These are phyloP conservation scores for Picochlorum sp. DNA, from an alignment of 139 green algal genomes.

Conservation along the genomic window DNA sequence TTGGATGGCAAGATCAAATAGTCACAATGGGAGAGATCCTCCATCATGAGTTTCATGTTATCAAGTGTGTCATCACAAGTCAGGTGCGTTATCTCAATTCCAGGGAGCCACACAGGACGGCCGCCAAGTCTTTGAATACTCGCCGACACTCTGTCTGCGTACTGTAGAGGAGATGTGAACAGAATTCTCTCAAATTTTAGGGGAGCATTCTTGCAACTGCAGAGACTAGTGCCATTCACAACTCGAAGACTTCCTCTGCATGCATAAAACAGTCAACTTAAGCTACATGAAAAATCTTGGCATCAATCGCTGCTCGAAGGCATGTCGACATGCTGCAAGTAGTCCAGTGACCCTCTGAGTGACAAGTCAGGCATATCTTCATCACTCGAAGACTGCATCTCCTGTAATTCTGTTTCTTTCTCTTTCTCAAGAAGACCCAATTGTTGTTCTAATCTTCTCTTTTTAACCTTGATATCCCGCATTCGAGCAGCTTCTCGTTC, in stretches of 20 bases:
- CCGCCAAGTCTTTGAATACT: slow-evolving; percentile 45
- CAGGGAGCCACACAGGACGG: slow-evolving; percentile 47
- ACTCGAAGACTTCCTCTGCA: background rate
- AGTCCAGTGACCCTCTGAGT: background rate
- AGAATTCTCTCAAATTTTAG: slow-evolving; percentile 33
- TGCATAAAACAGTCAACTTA: background rate
- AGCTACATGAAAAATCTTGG: background rate
- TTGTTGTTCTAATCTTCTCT: background rate
- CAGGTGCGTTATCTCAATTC: slow-evolving; percentile 39
- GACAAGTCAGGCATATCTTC: slow-evolving; percentile 1
- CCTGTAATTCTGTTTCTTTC: background rate
- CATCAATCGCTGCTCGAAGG: background rate
- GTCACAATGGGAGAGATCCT: slow-evolving; percentile 14
- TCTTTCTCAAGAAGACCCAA: background rate
- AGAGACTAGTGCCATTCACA: background rate
- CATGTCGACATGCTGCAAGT: background rate
- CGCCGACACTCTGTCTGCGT: slow-evolving; percentile 43
- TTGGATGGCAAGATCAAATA: slow-evolving; percentile 59
- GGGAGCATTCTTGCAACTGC: slow-evolving; percentile 10
- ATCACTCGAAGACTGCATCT: background rate
- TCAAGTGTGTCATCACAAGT: slow-evolving; percentile 15
- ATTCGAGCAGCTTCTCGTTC: background rate
- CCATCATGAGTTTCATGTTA: slow-evolving; percentile 13
- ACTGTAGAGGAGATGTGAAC: slow-evolving; percentile 54
- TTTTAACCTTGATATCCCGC: background rate